phyloP scores from a whole-genome alignment of 257 asterid genomes.

The Orobanche coerulescens region DNA sequence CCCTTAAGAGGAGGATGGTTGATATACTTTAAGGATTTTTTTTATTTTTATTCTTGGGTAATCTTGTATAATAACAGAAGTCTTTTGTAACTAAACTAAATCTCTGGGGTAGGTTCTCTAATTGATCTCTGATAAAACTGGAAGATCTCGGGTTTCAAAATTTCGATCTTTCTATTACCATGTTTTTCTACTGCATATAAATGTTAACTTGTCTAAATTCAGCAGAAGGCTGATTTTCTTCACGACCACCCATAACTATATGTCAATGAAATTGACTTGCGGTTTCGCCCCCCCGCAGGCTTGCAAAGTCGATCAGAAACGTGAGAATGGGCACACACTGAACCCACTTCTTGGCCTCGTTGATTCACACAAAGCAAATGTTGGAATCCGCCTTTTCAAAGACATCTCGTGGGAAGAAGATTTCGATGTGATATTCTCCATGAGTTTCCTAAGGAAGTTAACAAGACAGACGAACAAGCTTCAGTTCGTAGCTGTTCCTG shows the following conservation, averaged over 20 bases:
- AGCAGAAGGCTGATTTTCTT: not conserved
- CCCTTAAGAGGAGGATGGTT: no score
- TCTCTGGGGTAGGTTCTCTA: no score
- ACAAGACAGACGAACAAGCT: slow-evolving; percentile 43
- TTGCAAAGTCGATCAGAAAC: slow-evolving; percentile 25
- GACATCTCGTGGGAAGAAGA: slow-evolving; percentile 31
- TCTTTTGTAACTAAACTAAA: no score
- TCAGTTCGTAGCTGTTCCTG: slow-evolving; percentile 42
- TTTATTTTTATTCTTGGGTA: no score
- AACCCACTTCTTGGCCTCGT: slow-evolving; percentile 55
- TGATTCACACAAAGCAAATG: slow-evolving; percentile 43
- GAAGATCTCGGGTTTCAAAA: no score
- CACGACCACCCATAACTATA: no score
- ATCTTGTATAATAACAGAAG: no score
- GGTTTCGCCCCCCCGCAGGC: slow-evolving; percentile 38
- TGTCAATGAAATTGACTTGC: not conserved
- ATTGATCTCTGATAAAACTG: no score
- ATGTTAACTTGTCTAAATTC: not conserved
- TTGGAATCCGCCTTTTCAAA: slow-evolving; percentile 43
- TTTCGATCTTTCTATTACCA: no score
- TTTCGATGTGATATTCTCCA: slow-evolving; percentile 47
- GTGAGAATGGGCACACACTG: slow-evolving; percentile 30
- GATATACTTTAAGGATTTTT: no score
- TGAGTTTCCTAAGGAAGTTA: slow-evolving; percentile 50
- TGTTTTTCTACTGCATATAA: no score